Conservation (phyloP, 495 filamentous ascomycete genomes). For the Lepidopterella palustris region DNA sequence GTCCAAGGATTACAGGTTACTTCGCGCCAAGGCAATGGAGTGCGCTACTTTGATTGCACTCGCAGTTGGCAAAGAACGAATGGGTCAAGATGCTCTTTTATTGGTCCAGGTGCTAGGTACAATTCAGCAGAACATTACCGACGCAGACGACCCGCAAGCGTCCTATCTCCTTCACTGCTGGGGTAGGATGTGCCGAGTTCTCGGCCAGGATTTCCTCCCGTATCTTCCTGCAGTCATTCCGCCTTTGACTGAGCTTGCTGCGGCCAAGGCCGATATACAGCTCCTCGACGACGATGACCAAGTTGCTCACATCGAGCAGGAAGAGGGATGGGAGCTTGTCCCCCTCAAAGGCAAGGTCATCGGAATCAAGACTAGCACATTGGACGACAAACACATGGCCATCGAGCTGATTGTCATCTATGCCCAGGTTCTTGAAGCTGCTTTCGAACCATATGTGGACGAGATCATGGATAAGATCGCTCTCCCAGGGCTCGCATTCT, state of each 20-base stretch:
- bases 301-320: conserved; percentile 83
- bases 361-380: conserved; percentile 90
- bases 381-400: conserved; percentile 98
- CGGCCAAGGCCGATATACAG: conserved; percentile 95
- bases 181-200: conserved; percentile 96
- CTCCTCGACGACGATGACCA: conserved; percentile 94
- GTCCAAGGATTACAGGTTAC: conserved; percentile 82
- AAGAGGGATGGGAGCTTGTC: conserved; percentile 97
- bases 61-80: conserved; percentile 87
- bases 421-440: conserved; percentile 83
- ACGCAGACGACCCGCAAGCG: conserved; percentile 92
- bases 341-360: conserved; percentile 96
- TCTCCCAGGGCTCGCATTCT: conserved; percentile 89
- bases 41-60: conserved; percentile 95
- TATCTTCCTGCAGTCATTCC: conserved; percentile 93
- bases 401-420: conserved; percentile 97
- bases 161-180: conserved; percentile 98
- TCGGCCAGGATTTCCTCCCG: conserved; percentile 83
- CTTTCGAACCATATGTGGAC: conserved; percentile 85
- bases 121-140: conserved; percentile 81
- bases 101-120: conserved; percentile 79
- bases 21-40: conserved; percentile 98
- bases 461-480: conserved; percentile 97
- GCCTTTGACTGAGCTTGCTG: conserved; percentile 81
- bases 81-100: conserved; percentile 77